Base-by-base conservation (phyloP, 2,329 filamentous ascomycete species). In the Malbranchea cinnamomea region DNA sequence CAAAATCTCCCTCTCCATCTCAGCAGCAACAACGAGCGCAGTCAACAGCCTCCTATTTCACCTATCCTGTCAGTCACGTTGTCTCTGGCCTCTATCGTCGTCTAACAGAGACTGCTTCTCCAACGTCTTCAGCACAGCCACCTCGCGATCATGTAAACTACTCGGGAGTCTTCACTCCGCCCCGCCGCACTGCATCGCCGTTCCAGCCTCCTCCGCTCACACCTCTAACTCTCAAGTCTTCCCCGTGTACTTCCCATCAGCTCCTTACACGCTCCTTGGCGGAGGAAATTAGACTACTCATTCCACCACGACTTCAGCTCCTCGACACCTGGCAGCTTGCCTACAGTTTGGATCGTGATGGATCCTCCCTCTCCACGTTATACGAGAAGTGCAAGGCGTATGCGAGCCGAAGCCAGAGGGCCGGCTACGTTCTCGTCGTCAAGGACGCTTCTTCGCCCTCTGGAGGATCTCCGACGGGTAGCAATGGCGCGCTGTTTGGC, bases 281-380 rank as follows among this genome's bases (percentile, higher is more conserved):
- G 2, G 89, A 95, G 57, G 89, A 95, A 60, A 93, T 95, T 34
- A 70, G 89, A 27, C 69, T 91, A 22, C 74, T 95, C 46, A 63
- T 95, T 13, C 89, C 89, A 1, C 74, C 91, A 41, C 68, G 89
- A 28, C 59, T 95, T 36, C 82, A 92, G 54, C 73, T 98, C 25
- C 71, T 78, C 36, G 85, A 94, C 42, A 72, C 78, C 37, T 98
- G 89, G 89, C 68, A 67, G 31, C 60, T 95, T 29, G 68, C 78
- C 21, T 98, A 95, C 57, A 91, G 82, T 41, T 63, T 98, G 20
- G 85, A 93, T 46, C 79, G 91, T 54, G 76, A 98, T 53, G 89
- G 89, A 8, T 82, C 85, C 30, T 89, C 82, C 39, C 58, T 98
- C 20, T 68, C 70, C 6, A 95, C 89, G 0, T 59, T 98, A 17